Percentiles rank a stretch among this genome's conserved stretches.
phyloP scores from a whole-genome alignment of 139 green algal genomes.

The Chlorella sp. region DNA sequence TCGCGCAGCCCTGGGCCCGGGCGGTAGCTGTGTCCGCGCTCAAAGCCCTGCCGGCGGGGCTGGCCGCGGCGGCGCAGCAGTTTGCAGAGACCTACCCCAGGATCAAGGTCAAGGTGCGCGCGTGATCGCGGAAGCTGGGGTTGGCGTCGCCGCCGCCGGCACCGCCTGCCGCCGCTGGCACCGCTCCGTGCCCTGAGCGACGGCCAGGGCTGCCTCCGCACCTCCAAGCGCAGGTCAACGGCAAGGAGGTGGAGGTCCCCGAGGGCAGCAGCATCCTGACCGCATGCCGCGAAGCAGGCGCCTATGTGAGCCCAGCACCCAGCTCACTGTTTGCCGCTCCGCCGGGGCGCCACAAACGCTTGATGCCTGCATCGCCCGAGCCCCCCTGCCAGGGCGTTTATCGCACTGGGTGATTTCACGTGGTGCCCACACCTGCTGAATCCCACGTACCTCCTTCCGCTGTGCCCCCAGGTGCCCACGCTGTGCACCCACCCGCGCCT shows the following conservation, averaged over 20 bases:
- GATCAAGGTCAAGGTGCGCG: not conserved
- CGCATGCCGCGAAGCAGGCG: not conserved
- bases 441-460: not conserved
- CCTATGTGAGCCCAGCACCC: not conserved
- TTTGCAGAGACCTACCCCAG: not conserved
- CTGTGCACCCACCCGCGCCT: slow-evolving; percentile 45
- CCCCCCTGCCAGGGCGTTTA: too few species aligned
- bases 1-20: too few species aligned
- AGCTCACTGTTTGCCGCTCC: not conserved
- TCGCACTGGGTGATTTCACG: too few species aligned
- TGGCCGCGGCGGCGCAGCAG: not conserved
- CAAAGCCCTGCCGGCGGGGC: not conserved
- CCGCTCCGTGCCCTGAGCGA: too few species aligned
- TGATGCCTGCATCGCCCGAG: not conserved
- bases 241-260: slow-evolving; percentile 1
- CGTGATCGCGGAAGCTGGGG: too few species aligned
- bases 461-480: slow-evolving; percentile 35
- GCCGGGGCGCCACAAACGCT: not conserved
- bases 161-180: too few species aligned
- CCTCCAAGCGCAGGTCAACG: not conserved
- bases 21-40: too few species aligned
- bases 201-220: too few species aligned
- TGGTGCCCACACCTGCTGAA: too few species aligned
- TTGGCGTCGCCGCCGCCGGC: too few species aligned
- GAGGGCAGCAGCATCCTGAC: not conserved